Evolutionary conservation across 2,329 filamentous ascomycete species (phyloP).

Genomic region (Talaromyces sp.): DNA sequence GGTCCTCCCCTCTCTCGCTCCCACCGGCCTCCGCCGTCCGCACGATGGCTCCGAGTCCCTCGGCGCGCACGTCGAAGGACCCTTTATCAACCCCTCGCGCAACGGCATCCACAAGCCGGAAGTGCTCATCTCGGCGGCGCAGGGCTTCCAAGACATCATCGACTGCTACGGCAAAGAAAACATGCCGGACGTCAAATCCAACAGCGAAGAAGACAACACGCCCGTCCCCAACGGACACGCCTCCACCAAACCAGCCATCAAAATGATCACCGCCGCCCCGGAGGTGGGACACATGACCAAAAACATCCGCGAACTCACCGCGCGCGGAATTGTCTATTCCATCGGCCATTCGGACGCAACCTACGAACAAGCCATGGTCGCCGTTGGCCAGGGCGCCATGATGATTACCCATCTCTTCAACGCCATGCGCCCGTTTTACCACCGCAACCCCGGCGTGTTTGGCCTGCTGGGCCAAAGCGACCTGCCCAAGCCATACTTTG

Average conservation of each 20-base stretch:
- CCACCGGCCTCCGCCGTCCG: conserved; percentile 60
- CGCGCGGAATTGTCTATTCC: conserved; percentile 66
- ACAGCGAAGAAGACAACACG: conserved; percentile 3
- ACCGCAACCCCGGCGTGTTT: conserved; percentile 87
- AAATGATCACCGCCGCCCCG: conserved; percentile 81
- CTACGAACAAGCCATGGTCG: conserved; percentile 71
- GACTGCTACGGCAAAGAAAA: conserved; percentile 62
- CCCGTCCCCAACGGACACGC: background rate
- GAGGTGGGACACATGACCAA: conserved; percentile 67
- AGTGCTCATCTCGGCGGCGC: conserved; percentile 60
- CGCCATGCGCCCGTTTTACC: conserved; percentile 83
- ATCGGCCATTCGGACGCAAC: conserved; percentile 85
- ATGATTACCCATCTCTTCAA: conserved; percentile 96
- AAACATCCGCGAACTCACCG: conserved; percentile 62
- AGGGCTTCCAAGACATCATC: conserved; percentile 55
- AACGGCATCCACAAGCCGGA: conserved; percentile 79
- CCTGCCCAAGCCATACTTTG: conserved; percentile 64
- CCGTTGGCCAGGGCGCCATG: conserved; percentile 68
- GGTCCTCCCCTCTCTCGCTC: conserved; percentile 69
- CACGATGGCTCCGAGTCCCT: conserved; percentile 75
- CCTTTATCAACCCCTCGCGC: conserved; percentile 75
- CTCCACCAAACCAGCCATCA: conserved; percentile 44
- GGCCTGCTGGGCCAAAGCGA: conserved; percentile 70
- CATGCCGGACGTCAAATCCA: conserved; percentile 34
- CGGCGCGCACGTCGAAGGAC: conserved; percentile 86